These are phyloP conservation scores for Ceratobasidium sp. DNA, from an alignment of 1,284 basidiomycete genomes.

Conservation along the genomic window DNA sequence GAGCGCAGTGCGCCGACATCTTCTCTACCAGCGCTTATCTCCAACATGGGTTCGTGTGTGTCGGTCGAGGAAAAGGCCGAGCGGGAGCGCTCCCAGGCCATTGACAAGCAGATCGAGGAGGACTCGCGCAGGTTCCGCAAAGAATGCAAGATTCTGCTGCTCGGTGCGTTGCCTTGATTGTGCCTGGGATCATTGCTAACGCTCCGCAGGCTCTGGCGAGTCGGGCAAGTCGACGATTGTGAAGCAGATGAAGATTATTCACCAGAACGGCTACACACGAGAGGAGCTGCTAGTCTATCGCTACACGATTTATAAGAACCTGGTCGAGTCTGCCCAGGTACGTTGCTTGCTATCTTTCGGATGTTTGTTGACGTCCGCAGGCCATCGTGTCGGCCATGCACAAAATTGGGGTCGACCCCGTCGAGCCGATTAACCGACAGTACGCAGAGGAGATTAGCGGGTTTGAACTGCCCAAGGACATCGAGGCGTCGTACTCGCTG, in stretches of 20 bases:
- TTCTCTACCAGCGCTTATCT: background rate
- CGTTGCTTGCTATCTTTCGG: background rate
- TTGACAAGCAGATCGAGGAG: slow-evolving; percentile 75
- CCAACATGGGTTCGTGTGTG: slow-evolving; percentile 40
- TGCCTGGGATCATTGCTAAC: background rate
- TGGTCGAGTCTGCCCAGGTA: slow-evolving; percentile 76
- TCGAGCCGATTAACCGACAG: slow-evolving; percentile 70
- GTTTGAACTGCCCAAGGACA: slow-evolving; percentile 28
- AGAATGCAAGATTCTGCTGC: slow-evolving; percentile 93
- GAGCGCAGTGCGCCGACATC: slow-evolving; percentile 20
- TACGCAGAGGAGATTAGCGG: slow-evolving; percentile 37
- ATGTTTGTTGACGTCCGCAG: slow-evolving; percentile 52
- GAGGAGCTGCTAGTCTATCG: slow-evolving; percentile 84
- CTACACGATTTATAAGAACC: slow-evolving; percentile 73
- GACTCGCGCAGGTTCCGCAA: slow-evolving; percentile 77
- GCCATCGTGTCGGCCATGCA: slow-evolving; percentile 88
- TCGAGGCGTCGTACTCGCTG: slow-evolving; percentile 53
- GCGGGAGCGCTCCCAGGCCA: slow-evolving; percentile 71
- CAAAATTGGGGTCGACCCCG: slow-evolving; percentile 86
- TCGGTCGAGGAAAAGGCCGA: slow-evolving; percentile 65
- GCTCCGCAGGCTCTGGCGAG: slow-evolving; percentile 68
- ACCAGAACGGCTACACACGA: slow-evolving; percentile 88
- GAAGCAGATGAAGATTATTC: slow-evolving; percentile 99
- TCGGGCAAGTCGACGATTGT: slow-evolving; percentile 97
- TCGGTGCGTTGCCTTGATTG: slow-evolving; percentile 60